phyloP scores from a whole-genome alignment of 106 monocot genomes.

The Allium cepa region DNA sequence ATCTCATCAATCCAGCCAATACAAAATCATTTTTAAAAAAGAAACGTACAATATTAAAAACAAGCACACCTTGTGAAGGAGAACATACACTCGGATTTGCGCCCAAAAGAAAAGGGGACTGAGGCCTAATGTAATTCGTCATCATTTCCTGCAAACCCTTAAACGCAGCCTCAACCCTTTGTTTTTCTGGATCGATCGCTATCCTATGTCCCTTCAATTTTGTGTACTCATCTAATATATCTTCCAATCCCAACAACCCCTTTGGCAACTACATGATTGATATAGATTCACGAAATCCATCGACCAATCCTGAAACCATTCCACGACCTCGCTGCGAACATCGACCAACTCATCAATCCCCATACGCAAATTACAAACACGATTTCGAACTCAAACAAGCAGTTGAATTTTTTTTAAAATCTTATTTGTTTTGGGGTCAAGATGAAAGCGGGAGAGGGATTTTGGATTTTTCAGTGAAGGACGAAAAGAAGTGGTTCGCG shows the following conservation, averaged over 20 bases:
- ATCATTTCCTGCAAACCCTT: conserved; percentile 50
- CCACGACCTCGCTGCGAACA: too few relatives aligned
- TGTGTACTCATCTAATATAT: conserved; percentile 77
- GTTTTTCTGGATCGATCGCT: conserved; percentile 49
- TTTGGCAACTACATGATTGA: conserved; percentile 27
- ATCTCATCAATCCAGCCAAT: too few relatives aligned
- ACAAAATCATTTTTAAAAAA: too few relatives aligned
- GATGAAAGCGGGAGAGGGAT: too few relatives aligned
- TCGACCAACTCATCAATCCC: too few relatives aligned
- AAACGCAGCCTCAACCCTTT: conserved; percentile 38
- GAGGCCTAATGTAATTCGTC: conserved; percentile 21
- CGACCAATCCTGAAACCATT: too few relatives aligned
- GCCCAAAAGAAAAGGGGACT: neutral
- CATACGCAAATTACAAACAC: too few relatives aligned
- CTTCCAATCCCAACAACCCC: conserved; percentile 47
- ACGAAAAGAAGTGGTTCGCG: too few relatives aligned
- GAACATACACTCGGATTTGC: conserved; percentile 13
- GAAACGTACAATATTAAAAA: neutral
- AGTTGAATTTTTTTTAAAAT: too few relatives aligned
- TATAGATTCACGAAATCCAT: neutral
- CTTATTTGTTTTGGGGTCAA: too few relatives aligned
- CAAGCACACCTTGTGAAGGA: conserved; percentile 11
- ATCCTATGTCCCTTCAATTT: conserved; percentile 61
- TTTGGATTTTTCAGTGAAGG: too few relatives aligned
- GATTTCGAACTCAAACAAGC: too few relatives aligned